A percentile compares a stretch with the other conserved stretches of the same genome.
Conservation (phyloP, 2,329 filamentous ascomycete genomes). For the Colletotrichum simmondsii region DNA sequence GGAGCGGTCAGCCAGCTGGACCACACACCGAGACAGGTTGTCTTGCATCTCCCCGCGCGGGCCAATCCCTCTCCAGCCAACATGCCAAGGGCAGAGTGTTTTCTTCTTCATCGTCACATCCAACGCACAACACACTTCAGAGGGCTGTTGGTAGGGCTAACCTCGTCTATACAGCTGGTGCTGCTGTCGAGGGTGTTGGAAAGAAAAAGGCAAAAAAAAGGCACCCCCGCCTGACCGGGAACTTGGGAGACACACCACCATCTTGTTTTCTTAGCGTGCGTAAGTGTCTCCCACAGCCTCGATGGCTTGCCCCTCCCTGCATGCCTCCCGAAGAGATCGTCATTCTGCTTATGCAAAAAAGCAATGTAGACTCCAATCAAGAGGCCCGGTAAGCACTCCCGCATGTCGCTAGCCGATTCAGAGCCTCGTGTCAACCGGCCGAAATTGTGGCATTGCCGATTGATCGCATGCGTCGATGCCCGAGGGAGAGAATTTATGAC, state of each 20-base stretch:
- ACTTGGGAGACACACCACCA: constrained; percentile 33
- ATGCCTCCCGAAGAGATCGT: constrained; percentile 32
- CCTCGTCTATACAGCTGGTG: constrained; percentile 23
- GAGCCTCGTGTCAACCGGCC: constrained; percentile 34
- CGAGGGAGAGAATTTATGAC: constrained; percentile 25
- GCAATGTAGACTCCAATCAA: constrained; percentile 27
- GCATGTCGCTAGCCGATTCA: constrained; percentile 18
- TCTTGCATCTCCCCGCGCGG: constrained; percentile 26
- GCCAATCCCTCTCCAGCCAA: constrained; percentile 30
- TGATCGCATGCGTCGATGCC: constrained; percentile 34
- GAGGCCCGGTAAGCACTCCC: constrained; percentile 8
- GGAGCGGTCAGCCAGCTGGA: constrained; percentile 30
- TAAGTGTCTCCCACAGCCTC: constrained; percentile 29
- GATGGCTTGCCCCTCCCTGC: constrained; percentile 27
- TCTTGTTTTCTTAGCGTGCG: constrained; percentile 28
- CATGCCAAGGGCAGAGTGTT: constrained; percentile 18
- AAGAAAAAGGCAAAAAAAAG: neutral
- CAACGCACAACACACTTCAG: constrained; percentile 22
- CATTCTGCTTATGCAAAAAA: constrained; percentile 28
- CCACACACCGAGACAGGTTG: constrained; percentile 24
- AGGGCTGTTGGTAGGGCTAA: constrained; percentile 28
- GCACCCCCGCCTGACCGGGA: constrained; percentile 29
- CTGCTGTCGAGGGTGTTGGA: neutral
- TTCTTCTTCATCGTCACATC: constrained; percentile 21
- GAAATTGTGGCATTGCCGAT: constrained; percentile 31